Conservation (phyloP, 371 early-diverging fungal species). For the Mortierella sp. region DNA sequence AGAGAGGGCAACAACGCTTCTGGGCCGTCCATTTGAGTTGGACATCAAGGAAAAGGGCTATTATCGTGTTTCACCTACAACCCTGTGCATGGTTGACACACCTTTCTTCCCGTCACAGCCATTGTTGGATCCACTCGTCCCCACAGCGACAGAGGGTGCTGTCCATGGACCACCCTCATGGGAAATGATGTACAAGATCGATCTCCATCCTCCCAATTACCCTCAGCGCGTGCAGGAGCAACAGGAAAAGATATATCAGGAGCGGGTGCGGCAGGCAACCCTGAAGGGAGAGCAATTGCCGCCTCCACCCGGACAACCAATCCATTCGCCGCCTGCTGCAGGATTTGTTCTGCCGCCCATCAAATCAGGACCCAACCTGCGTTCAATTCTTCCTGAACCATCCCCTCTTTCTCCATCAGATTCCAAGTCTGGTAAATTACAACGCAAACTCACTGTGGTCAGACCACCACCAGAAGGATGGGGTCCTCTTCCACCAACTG, state of each 20-base stretch:
- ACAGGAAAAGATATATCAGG: constrained; percentile 48
- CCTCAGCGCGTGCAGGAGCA: constrained; percentile 49
- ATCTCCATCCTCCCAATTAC: constrained; percentile 47
- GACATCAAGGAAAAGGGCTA: constrained; percentile 52
- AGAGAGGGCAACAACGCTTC: constrained; percentile 39
- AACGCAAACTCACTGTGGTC: constrained; percentile 47
- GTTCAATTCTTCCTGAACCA: constrained; percentile 31
- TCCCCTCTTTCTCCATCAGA: constrained; percentile 39
- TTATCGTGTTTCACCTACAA: constrained; percentile 48
- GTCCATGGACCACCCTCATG: constrained; percentile 42
- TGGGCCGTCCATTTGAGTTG: constrained; percentile 44
- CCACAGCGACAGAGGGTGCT: constrained; percentile 39
- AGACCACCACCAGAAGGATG: constrained; percentile 54
- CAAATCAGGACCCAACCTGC: constrained; percentile 50
- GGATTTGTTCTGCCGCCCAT: constrained; percentile 46
- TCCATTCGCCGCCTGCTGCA: constrained; percentile 17
- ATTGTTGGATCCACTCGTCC: constrained; percentile 44
- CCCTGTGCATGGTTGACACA: constrained; percentile 50
- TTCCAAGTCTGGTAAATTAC: constrained; percentile 24
- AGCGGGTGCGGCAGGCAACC: constrained; percentile 41
- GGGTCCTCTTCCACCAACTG: constrained; percentile 53
- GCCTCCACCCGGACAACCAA: constrained; percentile 14
- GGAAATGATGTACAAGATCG: constrained; percentile 55
- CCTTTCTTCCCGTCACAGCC: constrained; percentile 53
- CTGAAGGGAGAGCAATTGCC: constrained; percentile 36